A percentile compares a stretch with the other conserved stretches of the same genome.
These are phyloP conservation scores for Pichia sp. DNA, from an alignment of 1,139 yeast genomes.

Conservation along the genomic window DNA sequence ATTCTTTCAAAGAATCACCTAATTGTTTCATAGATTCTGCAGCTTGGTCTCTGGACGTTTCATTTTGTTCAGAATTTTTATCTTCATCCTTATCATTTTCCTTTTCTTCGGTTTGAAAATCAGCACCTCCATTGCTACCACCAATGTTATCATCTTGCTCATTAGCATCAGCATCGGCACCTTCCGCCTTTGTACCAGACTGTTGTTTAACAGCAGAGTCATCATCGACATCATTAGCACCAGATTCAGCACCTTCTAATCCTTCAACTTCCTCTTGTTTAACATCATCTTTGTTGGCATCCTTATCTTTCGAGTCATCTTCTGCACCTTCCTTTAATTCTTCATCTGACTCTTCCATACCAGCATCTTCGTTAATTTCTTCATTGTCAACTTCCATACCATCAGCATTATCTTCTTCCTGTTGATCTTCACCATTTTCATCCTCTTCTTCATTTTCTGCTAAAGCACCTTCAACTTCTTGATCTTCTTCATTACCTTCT, in stretches of 20 bases:
- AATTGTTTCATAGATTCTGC: constrained; percentile 76
- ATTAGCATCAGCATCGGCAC: constrained; percentile 62
- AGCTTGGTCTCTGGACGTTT: constrained; percentile 66
- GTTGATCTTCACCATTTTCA: constrained; percentile 27
- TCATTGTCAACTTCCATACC: constrained; percentile 27
- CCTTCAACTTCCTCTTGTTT: constrained; percentile 37
- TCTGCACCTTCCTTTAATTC: constrained; percentile 23
- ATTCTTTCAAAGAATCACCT: constrained; percentile 87
- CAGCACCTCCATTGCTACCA: constrained; percentile 57
- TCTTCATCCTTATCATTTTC: constrained; percentile 29
- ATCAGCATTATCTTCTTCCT: constrained; percentile 29
- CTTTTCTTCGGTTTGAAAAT: constrained; percentile 38
- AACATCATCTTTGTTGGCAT: constrained; percentile 41
- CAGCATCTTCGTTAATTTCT: constrained; percentile 26
- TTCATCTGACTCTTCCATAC: constrained; percentile 28
- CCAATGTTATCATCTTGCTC: constrained; percentile 70
- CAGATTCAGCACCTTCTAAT: constrained; percentile 35
- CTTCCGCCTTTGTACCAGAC: constrained; percentile 67
- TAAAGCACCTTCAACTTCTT: constrained; percentile 29
- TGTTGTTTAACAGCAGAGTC: constrained; percentile 70
- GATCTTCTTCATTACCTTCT: constrained; percentile 28
- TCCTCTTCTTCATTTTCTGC: constrained; percentile 29
- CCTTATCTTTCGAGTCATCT: constrained; percentile 29
- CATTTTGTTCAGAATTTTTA: constrained; percentile 37
- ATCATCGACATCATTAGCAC: constrained; percentile 41